A percentile compares a stretch with the other conserved stretches of the same genome.
These are phyloP conservation scores for Picea glauca DNA, from an alignment of 75 land plant species.

Conservation along the genomic window DNA sequence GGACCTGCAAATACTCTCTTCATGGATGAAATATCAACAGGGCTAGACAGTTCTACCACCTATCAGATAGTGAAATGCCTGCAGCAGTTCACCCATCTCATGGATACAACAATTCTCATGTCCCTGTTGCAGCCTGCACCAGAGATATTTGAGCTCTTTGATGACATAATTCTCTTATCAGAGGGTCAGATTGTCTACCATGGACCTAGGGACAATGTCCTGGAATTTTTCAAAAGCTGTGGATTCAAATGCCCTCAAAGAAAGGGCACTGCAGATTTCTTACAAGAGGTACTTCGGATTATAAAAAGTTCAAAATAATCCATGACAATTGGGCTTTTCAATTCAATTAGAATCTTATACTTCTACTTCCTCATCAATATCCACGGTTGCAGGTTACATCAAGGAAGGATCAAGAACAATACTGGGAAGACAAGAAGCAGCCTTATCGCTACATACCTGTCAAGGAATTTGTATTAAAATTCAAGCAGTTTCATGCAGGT, in stretches of 20 bases:
- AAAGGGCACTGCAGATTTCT: conserved; percentile 9
- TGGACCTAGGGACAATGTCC: conserved; percentile 66
- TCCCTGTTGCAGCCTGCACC: conserved; percentile 94
- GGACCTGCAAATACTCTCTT: conserved; percentile 78
- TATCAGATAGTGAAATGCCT: conserved; percentile 84
- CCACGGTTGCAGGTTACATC: conserved; percentile 86
- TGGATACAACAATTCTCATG: conserved; percentile 70
- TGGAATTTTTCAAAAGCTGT: conserved; percentile 71
- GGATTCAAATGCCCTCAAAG: conserved; percentile 72
- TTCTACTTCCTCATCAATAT: conserved; percentile 52
- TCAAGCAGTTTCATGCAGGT: conserved; percentile 73
- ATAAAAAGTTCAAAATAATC: too few relatives aligned
- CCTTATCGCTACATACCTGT: conserved; percentile 67
- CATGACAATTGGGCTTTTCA: too few relatives aligned
- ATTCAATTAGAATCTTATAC: conserved; percentile 11
- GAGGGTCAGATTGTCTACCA: conserved; percentile 83
- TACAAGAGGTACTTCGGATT: conserved; percentile 40
- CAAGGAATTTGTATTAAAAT: conserved; percentile 57
- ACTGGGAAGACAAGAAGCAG: conserved; percentile 61
- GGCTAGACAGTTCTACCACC: conserved; percentile 85
- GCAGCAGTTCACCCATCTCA: conserved; percentile 68
- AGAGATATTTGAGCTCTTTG: conserved; percentile 87
- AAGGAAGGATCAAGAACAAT: conserved; percentile 88
- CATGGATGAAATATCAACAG: conserved; percentile 92
- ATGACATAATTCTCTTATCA: conserved; percentile 70